Base-by-base conservation (phyloP, 169 alveolate genomes). In the Eimeria brunetti region DNA sequence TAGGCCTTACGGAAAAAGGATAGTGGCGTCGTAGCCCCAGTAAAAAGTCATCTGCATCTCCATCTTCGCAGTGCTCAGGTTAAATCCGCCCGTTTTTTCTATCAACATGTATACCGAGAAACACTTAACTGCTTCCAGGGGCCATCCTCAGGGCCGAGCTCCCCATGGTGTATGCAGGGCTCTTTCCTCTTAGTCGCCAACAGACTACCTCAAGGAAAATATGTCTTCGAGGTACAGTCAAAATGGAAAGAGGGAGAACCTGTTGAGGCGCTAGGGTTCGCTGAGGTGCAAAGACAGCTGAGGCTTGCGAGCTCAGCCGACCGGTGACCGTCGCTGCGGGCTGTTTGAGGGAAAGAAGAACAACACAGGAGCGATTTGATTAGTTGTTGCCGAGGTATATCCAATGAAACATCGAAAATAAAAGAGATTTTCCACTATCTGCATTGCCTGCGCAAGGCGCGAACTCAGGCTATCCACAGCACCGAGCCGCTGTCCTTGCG, bases 11-110 rank as follows among this genome's bases (percentile, higher is more conserved):
- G 92, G 78, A 51, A 92, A 92, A n/a, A 92, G 92, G 3, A 92
- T 80, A 14, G 93, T 81, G 88, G 91, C 92, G 24, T 80, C 91
- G 60, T 92, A 92, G 88, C 96, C 96, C 96, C 96, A 92, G 76
- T 92, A 92, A 88, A 92, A 92, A 60, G 92, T 85, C 92, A 85
- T 85, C 81, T 85, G 92, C 92, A 85, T 85, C 80, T 85, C 92
- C 92, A 85, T 85, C 64, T 85, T 62, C 2, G 56, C 44, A n/a
- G 33, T n/a, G 49, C 33, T 60, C 2, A 33, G 51, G 18, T 58
- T 14, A n/a, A n/a, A 56, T 33, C 88, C 46, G 12, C 36, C 73
- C 73, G 6, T 30, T 24, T 30, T 20, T 36, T 53, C n/a, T 12
- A 71, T n/a, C 53, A 38, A 14, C 2, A 71, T 36, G 81, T 16